Percentiles rank a stretch among this genome's conserved stretches.
Conservation (phyloP, 1,284 basidiomycete genomes). For the Ganoderma resinaceum region DNA sequence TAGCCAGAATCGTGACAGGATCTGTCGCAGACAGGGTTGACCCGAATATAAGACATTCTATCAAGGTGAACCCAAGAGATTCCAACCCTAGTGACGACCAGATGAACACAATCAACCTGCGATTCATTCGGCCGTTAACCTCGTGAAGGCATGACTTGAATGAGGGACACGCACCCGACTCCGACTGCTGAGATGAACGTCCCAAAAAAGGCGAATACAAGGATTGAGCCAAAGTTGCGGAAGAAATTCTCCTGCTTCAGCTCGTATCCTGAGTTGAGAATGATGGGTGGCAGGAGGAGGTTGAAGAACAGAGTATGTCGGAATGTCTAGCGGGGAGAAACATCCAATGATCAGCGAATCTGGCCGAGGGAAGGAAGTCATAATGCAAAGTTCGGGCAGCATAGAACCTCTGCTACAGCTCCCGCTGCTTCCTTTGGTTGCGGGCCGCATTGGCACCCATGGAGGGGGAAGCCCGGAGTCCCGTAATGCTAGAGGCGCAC, state of each 20-base stretch:
- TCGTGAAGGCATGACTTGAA: not conserved
- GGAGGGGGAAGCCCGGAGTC: not conserved
- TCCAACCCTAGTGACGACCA: constrained; percentile 94
- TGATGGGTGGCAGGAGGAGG: constrained; percentile 96
- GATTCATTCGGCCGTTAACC: constrained; percentile 53
- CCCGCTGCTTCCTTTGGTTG: not conserved
- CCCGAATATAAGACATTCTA: constrained; percentile 96
- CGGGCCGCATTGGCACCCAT: not conserved
- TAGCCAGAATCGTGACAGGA: constrained; percentile 97
- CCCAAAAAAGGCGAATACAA: constrained; percentile 95
- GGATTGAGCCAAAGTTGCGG: constrained; percentile 95
- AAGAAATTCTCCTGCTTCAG: constrained; percentile 99
- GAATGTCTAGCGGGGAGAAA: constrained; percentile 73
- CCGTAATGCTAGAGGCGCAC: not conserved
- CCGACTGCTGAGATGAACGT: constrained; percentile 98
- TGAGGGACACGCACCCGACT: constrained; percentile 77
- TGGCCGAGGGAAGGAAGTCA: not conserved
- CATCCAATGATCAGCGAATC: not conserved
- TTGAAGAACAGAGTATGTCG: constrained; percentile 99
- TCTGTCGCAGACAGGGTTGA: constrained; percentile 98
- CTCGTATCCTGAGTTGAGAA: constrained; percentile 97
- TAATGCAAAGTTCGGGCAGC: not conserved
- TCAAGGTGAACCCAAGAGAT: constrained; percentile 78
- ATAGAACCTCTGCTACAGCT: not conserved
- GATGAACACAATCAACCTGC: constrained; percentile 92